Conservation (phyloP, 2,329 filamentous ascomycete species). For the Penicillium expansum region DNA sequence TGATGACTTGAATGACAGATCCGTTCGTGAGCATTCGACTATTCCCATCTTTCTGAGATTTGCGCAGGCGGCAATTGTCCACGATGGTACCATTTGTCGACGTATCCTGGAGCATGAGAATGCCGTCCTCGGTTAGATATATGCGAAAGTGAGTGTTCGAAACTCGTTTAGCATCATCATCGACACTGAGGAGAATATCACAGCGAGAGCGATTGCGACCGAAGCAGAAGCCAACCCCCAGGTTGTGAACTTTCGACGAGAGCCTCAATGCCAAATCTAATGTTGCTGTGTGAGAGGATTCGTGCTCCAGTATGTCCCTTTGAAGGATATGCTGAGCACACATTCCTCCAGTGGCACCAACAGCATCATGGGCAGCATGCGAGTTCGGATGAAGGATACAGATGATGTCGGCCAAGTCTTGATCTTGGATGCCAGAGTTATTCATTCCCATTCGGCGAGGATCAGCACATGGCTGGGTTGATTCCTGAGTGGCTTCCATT, state of each 20-base stretch:
- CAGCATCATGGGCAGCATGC: conserved; percentile 67
- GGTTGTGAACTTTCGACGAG: conserved; percentile 68
- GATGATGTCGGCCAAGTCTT: conserved; percentile 83
- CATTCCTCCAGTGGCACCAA: conserved; percentile 54
- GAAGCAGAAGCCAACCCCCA: conserved; percentile 74
- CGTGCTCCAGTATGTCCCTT: conserved; percentile 44
- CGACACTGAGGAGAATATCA: conserved; percentile 68
- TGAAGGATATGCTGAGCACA: conserved; percentile 63
- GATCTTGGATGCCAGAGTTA: conserved; percentile 76
- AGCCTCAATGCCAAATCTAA: conserved; percentile 75
- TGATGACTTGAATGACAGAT: conserved; percentile 68
- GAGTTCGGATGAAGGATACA: conserved; percentile 83
- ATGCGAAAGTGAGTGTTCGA: conserved; percentile 98
- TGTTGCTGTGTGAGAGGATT: conserved; percentile 33
- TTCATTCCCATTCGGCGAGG: conserved; percentile 75
- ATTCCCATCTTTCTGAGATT: conserved; percentile 43
- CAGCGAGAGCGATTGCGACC: conserved; percentile 71
- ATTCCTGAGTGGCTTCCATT: conserved; percentile 55
- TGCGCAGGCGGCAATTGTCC: conserved; percentile 67
- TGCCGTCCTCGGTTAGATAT: conserved; percentile 79
- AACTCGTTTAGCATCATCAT: conserved; percentile 68
- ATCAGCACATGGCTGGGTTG: conserved; percentile 78
- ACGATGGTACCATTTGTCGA: conserved; percentile 96
- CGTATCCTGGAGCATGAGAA: conserved; percentile 87
- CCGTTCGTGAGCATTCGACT: conserved; percentile 69